phyloP scores from a whole-genome alignment of 2,329 filamentous ascomycete genomes.

The Cladosporium sp. region DNA sequence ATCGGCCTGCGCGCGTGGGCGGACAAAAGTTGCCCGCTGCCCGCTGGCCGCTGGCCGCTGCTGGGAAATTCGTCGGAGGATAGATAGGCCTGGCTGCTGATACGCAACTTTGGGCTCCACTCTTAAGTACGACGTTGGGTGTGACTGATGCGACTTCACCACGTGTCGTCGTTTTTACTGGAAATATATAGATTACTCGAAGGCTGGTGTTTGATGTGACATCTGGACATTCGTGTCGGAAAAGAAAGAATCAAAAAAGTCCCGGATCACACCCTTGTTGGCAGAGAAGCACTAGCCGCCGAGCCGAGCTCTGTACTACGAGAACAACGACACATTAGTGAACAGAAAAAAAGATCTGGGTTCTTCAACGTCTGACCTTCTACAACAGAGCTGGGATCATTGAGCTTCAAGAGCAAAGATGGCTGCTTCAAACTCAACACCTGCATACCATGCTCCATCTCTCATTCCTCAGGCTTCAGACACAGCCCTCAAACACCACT shows the following conservation, averaged over 20 bases:
- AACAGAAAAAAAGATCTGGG: neutral
- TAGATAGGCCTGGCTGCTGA: constrained; percentile 4
- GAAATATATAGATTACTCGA: neutral
- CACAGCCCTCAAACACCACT: constrained; percentile 36
- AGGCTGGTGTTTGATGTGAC: neutral
- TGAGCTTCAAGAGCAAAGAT: neutral
- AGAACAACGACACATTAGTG: no score
- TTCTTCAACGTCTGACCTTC: neutral
- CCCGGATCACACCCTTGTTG: neutral
- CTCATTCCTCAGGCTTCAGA: constrained; percentile 31
- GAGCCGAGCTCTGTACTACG: no score
- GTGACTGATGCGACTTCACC: neutral
- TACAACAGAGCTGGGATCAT: neutral
- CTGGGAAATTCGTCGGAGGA: constrained; percentile 4
- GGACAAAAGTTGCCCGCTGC: neutral
- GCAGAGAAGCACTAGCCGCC: no score
- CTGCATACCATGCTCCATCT: constrained; percentile 17
- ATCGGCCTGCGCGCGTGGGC: neutral
- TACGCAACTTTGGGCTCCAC: neutral
- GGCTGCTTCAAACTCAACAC: neutral
- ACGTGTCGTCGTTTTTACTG: neutral
- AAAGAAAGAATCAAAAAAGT: neutral
- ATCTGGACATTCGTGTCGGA: neutral
- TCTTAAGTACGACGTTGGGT: neutral
- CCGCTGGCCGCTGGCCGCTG: neutral